Percentiles rank a stretch among this genome's conserved stretches.
Conservation (phyloP, 768 basidiomycete genomes). For the Pleurotus platypus region DNA sequence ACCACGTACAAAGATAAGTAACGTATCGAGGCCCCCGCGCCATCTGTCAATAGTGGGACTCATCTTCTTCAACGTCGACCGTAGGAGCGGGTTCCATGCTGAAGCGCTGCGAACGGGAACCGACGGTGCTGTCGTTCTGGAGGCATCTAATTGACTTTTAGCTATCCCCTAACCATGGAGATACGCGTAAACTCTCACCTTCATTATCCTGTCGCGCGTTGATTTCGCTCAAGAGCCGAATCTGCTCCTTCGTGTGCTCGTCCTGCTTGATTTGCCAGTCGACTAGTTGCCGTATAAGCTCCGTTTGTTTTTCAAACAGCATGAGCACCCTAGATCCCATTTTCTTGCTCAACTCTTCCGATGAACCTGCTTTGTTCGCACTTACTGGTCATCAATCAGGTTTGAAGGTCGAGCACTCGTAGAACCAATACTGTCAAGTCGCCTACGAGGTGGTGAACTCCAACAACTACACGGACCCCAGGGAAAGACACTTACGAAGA, state of each 20-base stretch:
- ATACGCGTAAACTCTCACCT: neutral
- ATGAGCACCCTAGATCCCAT: neutral
- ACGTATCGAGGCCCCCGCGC: slow-evolving; percentile 16
- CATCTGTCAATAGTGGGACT: slow-evolving; percentile 15
- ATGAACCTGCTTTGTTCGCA: too few relatives aligned
- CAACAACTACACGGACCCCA: too few relatives aligned
- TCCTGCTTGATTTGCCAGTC: slow-evolving; percentile 3
- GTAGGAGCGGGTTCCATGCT: slow-evolving; percentile 15
- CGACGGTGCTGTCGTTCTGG: neutral
- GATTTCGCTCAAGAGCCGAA: slow-evolving; percentile 4
- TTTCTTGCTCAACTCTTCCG: neutral
- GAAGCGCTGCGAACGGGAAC: slow-evolving; percentile 15
- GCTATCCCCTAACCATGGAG: too few relatives aligned
- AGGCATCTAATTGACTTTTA: neutral
- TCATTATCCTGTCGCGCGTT: slow-evolving; percentile 3
- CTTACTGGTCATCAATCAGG: neutral
- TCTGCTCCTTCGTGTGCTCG: slow-evolving; percentile 2
- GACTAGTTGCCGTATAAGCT: neutral
- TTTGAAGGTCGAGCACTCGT: neutral
- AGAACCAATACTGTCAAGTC: neutral
- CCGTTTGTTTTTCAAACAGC: slow-evolving; percentile 1
- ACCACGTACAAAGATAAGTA: slow-evolving; percentile 17
- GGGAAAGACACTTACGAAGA: neutral
- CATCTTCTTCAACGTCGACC: slow-evolving; percentile 14
- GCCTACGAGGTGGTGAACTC: neutral